phyloP scores from a whole-genome alignment of 495 filamentous ascomycete species.

The Annulohypoxylon bovei region DNA sequence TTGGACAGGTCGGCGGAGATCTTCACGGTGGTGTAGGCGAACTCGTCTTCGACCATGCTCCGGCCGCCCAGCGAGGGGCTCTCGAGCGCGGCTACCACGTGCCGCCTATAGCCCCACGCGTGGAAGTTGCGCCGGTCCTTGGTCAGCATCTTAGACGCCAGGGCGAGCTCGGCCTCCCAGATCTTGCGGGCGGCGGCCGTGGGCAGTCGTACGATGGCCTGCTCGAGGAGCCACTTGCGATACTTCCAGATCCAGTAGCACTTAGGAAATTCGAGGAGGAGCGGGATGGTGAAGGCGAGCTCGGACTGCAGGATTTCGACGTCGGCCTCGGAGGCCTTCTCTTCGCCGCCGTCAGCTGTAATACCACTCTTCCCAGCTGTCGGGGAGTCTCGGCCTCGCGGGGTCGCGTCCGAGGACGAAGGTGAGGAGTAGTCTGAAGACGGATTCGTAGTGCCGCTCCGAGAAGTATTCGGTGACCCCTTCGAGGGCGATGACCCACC shows the following conservation, averaged over 20 bases:
- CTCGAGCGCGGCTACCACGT: constrained; percentile 76
- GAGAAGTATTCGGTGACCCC: constrained; percentile 67
- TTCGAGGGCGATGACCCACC: constrained; percentile 62
- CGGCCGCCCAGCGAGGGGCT: constrained; percentile 58
- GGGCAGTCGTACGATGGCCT: constrained; percentile 71
- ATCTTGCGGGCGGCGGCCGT: constrained; percentile 63
- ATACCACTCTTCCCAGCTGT: constrained; percentile 67
- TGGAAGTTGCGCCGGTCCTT: constrained; percentile 94
- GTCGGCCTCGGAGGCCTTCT: constrained; percentile 36
- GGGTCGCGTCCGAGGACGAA: constrained; percentile 60
- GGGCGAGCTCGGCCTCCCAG: constrained; percentile 83
- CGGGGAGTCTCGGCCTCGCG: constrained; percentile 55
- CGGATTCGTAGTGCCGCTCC: constrained; percentile 59
- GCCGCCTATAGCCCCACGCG: constrained; percentile 91
- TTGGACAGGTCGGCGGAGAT: constrained; percentile 85
- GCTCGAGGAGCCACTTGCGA: constrained; percentile 84
- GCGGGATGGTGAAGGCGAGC: constrained; percentile 79
- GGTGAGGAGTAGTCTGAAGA: constrained; percentile 60
- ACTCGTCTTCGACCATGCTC: constrained; percentile 80
- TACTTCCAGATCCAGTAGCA: constrained; percentile 99
- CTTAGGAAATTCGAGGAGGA: constrained; percentile 88
- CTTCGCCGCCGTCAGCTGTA: constrained; percentile 53
- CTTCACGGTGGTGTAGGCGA: constrained; percentile 90
- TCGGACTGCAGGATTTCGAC: constrained; percentile 64
- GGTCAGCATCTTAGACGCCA: constrained; percentile 85